These are phyloP conservation scores for Paracorniculantispora psalliotae DNA, from an alignment of 2,329 filamentous ascomycete genomes.

Conservation along the genomic window DNA sequence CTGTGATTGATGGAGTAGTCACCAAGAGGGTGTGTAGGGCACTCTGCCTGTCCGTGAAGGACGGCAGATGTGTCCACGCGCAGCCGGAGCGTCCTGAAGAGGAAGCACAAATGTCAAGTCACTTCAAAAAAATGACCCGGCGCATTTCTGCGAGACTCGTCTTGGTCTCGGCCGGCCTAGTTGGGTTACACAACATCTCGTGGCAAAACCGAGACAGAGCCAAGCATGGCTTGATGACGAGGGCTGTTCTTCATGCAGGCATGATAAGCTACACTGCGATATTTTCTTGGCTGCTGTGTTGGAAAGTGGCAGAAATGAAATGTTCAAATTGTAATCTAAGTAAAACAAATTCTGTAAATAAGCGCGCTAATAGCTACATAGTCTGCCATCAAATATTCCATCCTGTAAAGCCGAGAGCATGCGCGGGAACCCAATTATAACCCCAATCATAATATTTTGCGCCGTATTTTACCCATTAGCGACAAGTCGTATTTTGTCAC, in stretches of 20 bases:
- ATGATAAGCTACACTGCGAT: no score
- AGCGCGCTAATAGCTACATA: not conserved
- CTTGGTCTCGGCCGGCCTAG: not conserved
- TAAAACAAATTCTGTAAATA: not conserved
- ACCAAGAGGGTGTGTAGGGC: not conserved
- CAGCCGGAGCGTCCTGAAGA: no score
- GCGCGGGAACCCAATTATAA: not conserved
- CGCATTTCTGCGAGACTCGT: not conserved
- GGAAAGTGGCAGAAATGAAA: not conserved
- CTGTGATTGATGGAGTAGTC: not conserved
- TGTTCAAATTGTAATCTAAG: not conserved
- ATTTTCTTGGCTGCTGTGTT: no score
- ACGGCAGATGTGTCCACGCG: not conserved
- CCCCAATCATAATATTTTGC: not conserved
- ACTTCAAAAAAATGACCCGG: no score
- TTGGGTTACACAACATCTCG: not conserved
- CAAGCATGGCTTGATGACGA: not conserved
- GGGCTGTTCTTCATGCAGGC: not conserved
- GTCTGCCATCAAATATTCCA: not conserved
- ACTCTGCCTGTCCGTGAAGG: not conserved
- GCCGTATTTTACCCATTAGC: not conserved
- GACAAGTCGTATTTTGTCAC: not conserved
- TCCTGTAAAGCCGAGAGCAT: not conserved
- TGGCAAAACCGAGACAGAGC: not conserved
- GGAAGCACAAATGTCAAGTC: no score